Conservation (phyloP, 2,329 filamentous ascomycete genomes). For the Aspergillus chevalieri region DNA sequence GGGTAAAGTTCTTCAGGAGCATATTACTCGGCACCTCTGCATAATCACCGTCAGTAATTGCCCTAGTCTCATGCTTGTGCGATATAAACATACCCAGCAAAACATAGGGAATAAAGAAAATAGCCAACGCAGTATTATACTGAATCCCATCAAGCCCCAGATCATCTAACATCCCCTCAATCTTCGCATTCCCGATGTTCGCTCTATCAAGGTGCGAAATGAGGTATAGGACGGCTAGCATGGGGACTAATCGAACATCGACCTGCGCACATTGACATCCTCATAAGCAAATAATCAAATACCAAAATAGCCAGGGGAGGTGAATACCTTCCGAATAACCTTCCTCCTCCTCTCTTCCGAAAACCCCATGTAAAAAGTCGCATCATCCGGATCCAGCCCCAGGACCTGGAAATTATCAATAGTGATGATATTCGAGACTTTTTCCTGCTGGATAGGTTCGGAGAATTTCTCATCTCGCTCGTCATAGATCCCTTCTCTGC, state of each 20-base stretch:
- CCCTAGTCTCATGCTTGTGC: neutral
- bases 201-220: slow-evolving; percentile 22
- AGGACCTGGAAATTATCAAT: slow-evolving; percentile 26
- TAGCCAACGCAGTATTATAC: slow-evolving; percentile 15
- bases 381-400: slow-evolving; percentile 23
- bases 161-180: slow-evolving; percentile 16
- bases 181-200: slow-evolving; percentile 25
- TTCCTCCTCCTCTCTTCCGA: slow-evolving; percentile 17
- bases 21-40: slow-evolving; percentile 19
- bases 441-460: slow-evolving; percentile 7
- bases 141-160: slow-evolving; percentile 16
- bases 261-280: slow-evolving; percentile 4
- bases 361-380: slow-evolving; percentile 25
- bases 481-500: neutral
- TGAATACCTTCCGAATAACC: slow-evolving; percentile 10
- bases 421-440: slow-evolving; percentile 11
- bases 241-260: slow-evolving; percentile 13
- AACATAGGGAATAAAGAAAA: slow-evolving; percentile 8
- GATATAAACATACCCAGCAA: slow-evolving; percentile 10
- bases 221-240: slow-evolving; percentile 16
- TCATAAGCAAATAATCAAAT: neutral
- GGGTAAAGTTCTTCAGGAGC: slow-evolving; percentile 19
- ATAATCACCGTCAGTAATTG: neutral
- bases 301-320: neutral
- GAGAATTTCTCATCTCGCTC: slow-evolving; percentile 7